Percentiles rank a stretch among this genome's conserved stretches.
These are phyloP conservation scores for Rhodotorula glutinis DNA, from an alignment of 1,284 basidiomycete species.

Conservation along the genomic window DNA sequence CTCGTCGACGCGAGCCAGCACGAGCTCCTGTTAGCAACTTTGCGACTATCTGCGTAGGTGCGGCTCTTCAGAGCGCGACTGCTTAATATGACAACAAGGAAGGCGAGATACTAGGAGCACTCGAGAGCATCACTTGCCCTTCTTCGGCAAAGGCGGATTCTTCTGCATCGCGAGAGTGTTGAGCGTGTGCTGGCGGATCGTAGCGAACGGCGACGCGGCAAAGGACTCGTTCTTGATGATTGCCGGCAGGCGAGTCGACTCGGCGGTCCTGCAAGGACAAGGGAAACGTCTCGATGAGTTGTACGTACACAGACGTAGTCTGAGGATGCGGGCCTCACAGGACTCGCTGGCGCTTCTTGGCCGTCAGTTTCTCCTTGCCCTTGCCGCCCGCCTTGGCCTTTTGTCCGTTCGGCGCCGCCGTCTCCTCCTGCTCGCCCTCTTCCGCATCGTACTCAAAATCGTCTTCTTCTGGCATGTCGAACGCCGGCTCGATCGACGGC, in stretches of 20 bases:
- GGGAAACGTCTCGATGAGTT: not conserved
- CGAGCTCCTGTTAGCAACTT: too few species aligned
- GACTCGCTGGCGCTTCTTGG: slow-evolving; percentile 63
- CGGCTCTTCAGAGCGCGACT: too few species aligned
- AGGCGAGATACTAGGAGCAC: too few species aligned
- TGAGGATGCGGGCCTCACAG: slow-evolving; percentile 59
- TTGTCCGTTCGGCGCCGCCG: slow-evolving; percentile 17
- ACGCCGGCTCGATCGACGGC: slow-evolving; percentile 45
- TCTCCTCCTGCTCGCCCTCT: slow-evolving; percentile 49
- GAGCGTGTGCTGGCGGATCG: slow-evolving; percentile 72
- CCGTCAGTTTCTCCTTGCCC: slow-evolving; percentile 57
- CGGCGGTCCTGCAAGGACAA: slow-evolving; percentile 56
- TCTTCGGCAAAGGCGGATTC: slow-evolving; percentile 5
- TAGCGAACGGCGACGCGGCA: slow-evolving; percentile 67
- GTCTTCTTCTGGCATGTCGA: slow-evolving; percentile 49
- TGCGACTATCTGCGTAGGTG: too few species aligned
- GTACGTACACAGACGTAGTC: too few species aligned
- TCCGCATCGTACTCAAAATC: slow-evolving; percentile 46
- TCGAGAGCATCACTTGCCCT: not conserved
- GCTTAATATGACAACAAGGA: too few species aligned
- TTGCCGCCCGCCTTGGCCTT: slow-evolving; percentile 49
- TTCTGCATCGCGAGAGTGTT: slow-evolving; percentile 61
- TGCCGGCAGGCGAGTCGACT: slow-evolving; percentile 66
- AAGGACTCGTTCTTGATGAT: slow-evolving; percentile 67
- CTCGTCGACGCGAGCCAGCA: too few species aligned